A percentile compares a stretch with the other conserved stretches of the same genome.
Conservation (phyloP, 345 rosid genomes). For the Reutealis trisperma region DNA sequence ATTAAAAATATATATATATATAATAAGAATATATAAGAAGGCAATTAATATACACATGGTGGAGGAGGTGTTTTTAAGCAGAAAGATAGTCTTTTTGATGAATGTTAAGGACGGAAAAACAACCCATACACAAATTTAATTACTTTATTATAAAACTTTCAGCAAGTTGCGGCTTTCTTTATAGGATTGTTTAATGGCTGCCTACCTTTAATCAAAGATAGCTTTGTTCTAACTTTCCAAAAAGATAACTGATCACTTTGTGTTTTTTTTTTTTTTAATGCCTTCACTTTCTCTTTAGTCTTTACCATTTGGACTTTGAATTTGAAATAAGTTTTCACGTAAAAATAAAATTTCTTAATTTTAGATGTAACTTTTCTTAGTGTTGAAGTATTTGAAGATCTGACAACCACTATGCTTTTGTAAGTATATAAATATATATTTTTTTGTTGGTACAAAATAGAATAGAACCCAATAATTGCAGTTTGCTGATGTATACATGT, state of each 20-base stretch:
- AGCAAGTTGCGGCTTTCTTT: neutral
- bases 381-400: slow-evolving; percentile 10
- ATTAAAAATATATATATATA: too few species aligned
- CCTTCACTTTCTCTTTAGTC: neutral
- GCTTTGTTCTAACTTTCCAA: slow-evolving; percentile 25
- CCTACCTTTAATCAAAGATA: slow-evolving; percentile 23
- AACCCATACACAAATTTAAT: neutral
- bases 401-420: too few species aligned
- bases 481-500: too few species aligned
- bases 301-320: neutral
- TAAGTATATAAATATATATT: too few species aligned
- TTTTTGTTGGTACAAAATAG: too few species aligned
- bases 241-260: slow-evolving; percentile 12
- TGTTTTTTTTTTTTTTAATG: slow-evolving; percentile 12
- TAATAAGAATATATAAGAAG: too few species aligned
- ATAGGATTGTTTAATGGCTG: neutral
- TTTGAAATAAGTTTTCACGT: neutral
- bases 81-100: neutral
- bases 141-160: neutral
- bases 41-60: too few species aligned
- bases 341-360: neutral
- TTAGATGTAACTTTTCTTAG: slow-evolving; percentile 3
- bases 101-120: neutral
- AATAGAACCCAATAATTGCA: too few species aligned
- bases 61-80: neutral